These are phyloP conservation scores for Ceratocystiopsis minuta DNA, from an alignment of 2,329 filamentous ascomycete genomes.

Conservation along the genomic window DNA sequence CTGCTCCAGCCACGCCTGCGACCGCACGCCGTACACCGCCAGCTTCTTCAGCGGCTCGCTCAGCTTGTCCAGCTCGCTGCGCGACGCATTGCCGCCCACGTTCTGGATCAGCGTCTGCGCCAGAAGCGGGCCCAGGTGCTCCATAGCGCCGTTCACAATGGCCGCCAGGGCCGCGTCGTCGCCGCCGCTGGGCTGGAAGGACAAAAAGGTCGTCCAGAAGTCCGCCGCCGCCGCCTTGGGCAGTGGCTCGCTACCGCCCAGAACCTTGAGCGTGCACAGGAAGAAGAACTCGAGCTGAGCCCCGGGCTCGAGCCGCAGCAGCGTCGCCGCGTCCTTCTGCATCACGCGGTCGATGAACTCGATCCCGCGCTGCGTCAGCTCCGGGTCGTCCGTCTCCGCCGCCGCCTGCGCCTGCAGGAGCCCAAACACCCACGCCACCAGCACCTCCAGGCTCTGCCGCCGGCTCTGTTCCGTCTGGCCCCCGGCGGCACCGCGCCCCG, in stretches of 20 bases:
- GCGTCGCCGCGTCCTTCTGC: slow-evolving; percentile 38
- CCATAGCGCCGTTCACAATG: slow-evolving; percentile 30
- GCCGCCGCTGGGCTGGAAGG: slow-evolving; percentile 18
- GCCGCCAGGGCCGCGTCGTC: slow-evolving; percentile 22
- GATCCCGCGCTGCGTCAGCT: slow-evolving; percentile 55
- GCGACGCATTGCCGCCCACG: slow-evolving; percentile 47
- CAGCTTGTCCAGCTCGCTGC: slow-evolving; percentile 55
- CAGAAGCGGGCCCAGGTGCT: slow-evolving; percentile 43
- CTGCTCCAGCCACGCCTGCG: slow-evolving; percentile 44
- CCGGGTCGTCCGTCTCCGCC: slow-evolving; percentile 34
- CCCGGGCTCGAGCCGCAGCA: slow-evolving; percentile 39
- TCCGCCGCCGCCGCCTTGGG: slow-evolving; percentile 57
- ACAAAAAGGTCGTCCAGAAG: slow-evolving; percentile 49
- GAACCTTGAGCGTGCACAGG: slow-evolving; percentile 49
- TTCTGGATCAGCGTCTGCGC: slow-evolving; percentile 42
- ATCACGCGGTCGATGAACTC: slow-evolving; percentile 52
- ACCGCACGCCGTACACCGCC: slow-evolving; percentile 33
- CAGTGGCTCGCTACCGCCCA: slow-evolving; percentile 54
- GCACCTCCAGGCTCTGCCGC: slow-evolving; percentile 24
- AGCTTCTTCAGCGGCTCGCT: slow-evolving; percentile 55
- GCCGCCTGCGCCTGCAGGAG: slow-evolving; percentile 45
- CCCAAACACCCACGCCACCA: slow-evolving; percentile 43
- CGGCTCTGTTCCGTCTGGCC: slow-evolving; percentile 3
- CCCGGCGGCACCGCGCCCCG: slow-evolving; percentile 22
- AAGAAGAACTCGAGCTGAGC: slow-evolving; percentile 48